Evolutionary conservation across 1,139 yeast species (phyloP).

Genomic region (Barnettozyma hawaiiensis): DNA sequence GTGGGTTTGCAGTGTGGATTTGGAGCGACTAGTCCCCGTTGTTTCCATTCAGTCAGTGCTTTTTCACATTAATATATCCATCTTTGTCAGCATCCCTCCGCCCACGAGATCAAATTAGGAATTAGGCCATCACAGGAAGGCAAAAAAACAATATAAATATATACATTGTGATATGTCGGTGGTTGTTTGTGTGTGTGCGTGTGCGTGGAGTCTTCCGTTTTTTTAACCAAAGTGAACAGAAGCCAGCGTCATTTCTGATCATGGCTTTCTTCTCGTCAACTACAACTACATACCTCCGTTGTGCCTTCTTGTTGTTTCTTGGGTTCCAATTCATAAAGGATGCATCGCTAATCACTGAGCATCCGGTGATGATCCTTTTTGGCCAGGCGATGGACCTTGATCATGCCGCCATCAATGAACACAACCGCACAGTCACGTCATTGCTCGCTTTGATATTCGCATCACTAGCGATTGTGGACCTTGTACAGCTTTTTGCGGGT

Average conservation of each 20-base stretch:
- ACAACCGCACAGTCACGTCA: conserved; percentile 39
- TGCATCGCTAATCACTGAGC: conserved; percentile 32
- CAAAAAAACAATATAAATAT: too few relatives aligned
- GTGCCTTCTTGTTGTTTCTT: conserved; percentile 37
- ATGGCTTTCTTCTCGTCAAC: conserved; percentile 21
- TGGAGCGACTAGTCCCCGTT: too few relatives aligned
- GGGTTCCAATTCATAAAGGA: conserved; percentile 37
- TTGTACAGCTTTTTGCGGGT: conserved; percentile 53
- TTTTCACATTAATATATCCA: too few relatives aligned
- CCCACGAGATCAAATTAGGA: neutral
- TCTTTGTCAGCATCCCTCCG: neutral
- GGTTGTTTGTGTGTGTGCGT: too few relatives aligned
- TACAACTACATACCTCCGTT: conserved; percentile 32
- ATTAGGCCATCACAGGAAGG: neutral
- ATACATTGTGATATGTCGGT: too few relatives aligned
- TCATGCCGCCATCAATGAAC: conserved; percentile 20
- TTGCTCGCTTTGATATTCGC: conserved; percentile 41
- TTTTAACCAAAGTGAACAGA: neutral
- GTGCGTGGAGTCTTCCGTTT: too few relatives aligned
- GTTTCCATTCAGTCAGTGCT: too few relatives aligned
- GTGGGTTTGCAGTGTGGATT: neutral
- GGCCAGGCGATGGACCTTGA: conserved; percentile 51
- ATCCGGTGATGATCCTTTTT: conserved; percentile 44
- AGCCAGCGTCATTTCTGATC: neutral
- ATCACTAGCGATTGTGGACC: conserved; percentile 44